These are phyloP conservation scores for Podila epigama DNA, from an alignment of 192 early-diverging fungal genomes.

Conservation along the genomic window DNA sequence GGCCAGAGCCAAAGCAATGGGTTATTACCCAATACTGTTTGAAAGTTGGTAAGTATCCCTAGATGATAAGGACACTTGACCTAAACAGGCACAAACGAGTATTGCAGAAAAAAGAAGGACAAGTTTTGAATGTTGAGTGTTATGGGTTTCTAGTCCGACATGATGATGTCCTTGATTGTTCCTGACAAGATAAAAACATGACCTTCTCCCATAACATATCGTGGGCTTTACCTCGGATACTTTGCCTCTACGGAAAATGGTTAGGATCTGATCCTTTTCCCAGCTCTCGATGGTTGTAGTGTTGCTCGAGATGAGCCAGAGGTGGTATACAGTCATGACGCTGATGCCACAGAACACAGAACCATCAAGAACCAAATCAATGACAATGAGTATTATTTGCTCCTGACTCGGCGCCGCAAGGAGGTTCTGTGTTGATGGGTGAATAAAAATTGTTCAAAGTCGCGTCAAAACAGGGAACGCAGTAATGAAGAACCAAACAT, in stretches of 20 bases:
- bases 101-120: too few species aligned
- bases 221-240: conserved; percentile 54
- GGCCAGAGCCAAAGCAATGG: conserved; percentile 84
- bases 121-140: background rate
- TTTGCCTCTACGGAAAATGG: conserved; percentile 66
- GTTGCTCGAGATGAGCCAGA: conserved; percentile 73
- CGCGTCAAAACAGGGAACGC: background rate
- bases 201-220: background rate
- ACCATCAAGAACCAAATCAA: conserved; percentile 76
- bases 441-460: background rate
- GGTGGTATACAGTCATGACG: conserved; percentile 71
- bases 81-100: conserved; percentile 26
- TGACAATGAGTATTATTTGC: conserved; percentile 78
- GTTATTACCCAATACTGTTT: conserved; percentile 73
- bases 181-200: background rate
- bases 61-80: conserved; percentile 84
- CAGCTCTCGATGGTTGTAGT: conserved; percentile 87
- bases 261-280: conserved; percentile 75
- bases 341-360: conserved; percentile 78
- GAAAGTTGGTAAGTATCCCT: conserved; percentile 76
- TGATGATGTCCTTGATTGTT: background rate
- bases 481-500: background rate
- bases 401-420: conserved; percentile 59
- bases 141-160: too few species aligned
- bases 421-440: too few species aligned